Conservation (phyloP, 495 filamentous ascomycete species). For the Sphaerosporella brunnea region DNA sequence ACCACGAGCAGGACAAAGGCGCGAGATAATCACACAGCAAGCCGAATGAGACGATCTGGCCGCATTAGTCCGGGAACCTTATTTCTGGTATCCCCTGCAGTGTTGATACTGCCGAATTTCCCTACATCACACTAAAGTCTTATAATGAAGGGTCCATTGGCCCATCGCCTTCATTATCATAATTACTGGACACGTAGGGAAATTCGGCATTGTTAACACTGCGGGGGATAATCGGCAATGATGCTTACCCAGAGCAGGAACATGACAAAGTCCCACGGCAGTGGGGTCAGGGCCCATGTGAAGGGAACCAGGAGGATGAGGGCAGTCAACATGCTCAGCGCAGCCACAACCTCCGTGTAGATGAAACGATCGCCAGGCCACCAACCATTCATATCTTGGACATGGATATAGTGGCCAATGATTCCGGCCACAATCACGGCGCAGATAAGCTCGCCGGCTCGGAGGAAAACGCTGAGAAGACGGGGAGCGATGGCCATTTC, state of each 20-base stretch:
- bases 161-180: too few species aligned
- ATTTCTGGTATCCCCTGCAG: too few species aligned
- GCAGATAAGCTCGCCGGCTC: constrained; percentile 29
- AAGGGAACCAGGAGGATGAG: constrained; percentile 41
- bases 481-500: constrained; percentile 28
- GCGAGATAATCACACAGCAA: constrained; percentile 33
- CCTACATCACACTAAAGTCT: too few species aligned
- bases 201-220: too few species aligned
- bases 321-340: constrained; percentile 34
- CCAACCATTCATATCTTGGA: constrained; percentile 24
- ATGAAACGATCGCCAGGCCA: constrained; percentile 33
- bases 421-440: constrained; percentile 38
- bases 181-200: too few species aligned
- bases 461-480: constrained; percentile 34
- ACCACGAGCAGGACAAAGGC: constrained; percentile 32
- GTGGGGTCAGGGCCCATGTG: constrained; percentile 28
- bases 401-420: constrained; percentile 36
- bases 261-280: constrained; percentile 34
- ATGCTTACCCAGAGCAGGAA: constrained; percentile 31
- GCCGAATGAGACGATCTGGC: constrained; percentile 35
- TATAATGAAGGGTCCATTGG: too few species aligned
- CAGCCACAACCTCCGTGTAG: constrained; percentile 44
- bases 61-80: too few species aligned
- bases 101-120: too few species aligned
- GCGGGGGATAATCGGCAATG: too few species aligned